Evolutionary conservation across 495 filamentous ascomycete species (phyloP).

Genomic region (Glarea lozoyensis): DNA sequence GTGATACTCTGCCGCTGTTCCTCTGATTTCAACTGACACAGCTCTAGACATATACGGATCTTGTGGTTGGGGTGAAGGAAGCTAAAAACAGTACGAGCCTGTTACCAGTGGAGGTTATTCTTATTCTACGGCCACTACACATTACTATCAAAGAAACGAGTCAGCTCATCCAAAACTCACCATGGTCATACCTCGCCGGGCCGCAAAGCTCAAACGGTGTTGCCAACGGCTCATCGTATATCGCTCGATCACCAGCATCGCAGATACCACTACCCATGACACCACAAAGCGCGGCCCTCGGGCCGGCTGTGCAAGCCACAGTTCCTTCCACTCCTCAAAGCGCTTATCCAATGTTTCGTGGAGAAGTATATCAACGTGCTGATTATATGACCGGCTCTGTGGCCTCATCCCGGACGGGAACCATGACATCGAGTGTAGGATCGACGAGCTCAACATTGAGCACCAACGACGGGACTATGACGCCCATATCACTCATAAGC

Average conservation of each 20-base stretch:
- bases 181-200: constrained; percentile 47
- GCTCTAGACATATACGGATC: constrained; percentile 58
- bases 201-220: constrained; percentile 12
- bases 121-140: constrained; percentile 67
- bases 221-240: constrained; percentile 12
- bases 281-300: constrained; percentile 77
- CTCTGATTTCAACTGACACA: constrained; percentile 1
- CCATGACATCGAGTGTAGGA: constrained; percentile 19
- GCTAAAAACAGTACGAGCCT: constrained; percentile 50
- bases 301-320: constrained; percentile 81
- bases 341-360: constrained; percentile 54
- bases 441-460: too few species aligned
- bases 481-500: constrained; percentile 14
- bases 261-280: constrained; percentile 42
- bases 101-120: constrained; percentile 57
- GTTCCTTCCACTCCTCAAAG: constrained; percentile 72
- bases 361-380: constrained; percentile 66
- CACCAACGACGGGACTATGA: constrained; percentile 20
- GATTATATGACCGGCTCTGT: constrained; percentile 40
- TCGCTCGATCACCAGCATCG: constrained; percentile 19
- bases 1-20: neutral
- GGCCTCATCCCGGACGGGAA: constrained; percentile 18
- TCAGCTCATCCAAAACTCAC: constrained; percentile 63
- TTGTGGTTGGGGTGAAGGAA: constrained; percentile 63
- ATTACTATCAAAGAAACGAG: constrained; percentile 65